Evolutionary conservation across 1,284 basidiomycete species (phyloP), one percentile per base, ranked within the genome.

Genomic region (Papiliotrema nemorosa): DNA sequence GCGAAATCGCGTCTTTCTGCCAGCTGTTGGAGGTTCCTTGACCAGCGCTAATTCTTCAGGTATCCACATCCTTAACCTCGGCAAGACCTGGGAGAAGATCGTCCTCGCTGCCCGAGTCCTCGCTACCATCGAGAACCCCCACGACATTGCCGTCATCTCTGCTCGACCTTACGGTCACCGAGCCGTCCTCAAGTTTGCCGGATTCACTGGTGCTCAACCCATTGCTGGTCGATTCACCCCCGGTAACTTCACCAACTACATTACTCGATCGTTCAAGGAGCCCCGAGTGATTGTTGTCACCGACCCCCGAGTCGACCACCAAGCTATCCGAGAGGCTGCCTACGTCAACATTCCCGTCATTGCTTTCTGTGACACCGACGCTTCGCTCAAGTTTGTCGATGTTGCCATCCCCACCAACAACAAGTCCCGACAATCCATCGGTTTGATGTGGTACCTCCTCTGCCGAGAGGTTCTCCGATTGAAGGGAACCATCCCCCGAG

Each of bases 291-390:
- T 98, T 76, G 78, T 98, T 68, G 93, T 98, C 62, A 97, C 93
- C 76, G 94, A 98, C 82, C 96, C 94, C 64, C 90, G 96, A 62
- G 89, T 97, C 60, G 94, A 98, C 81, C 93, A 97, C 83, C 96
- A 98, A 80, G 96, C 96, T 64, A 98, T 98, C 79, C 90, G 94
- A 66, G 94, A 98, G 81, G 93, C 96, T 49, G 93, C 93, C 53
- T 98, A 98, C 78, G 94, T 97, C 78, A 98, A 98, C 86, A 97
- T 98, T 77, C 94, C 94, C 69, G 94, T 98, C 75, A 97, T 98
- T 72, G 94, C 94, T 54, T 86, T 98, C 69, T 91, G 88, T 80
- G 94, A 98, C 81, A 96, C 94, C 62, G 96, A 98, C 77, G 91
- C 94, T 44, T 90, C 91, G 51, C 84, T 98, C 71, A 86, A 91